phyloP scores from a whole-genome alignment of 2,329 filamentous ascomycete genomes.

The Talaromyces funiculosus region DNA sequence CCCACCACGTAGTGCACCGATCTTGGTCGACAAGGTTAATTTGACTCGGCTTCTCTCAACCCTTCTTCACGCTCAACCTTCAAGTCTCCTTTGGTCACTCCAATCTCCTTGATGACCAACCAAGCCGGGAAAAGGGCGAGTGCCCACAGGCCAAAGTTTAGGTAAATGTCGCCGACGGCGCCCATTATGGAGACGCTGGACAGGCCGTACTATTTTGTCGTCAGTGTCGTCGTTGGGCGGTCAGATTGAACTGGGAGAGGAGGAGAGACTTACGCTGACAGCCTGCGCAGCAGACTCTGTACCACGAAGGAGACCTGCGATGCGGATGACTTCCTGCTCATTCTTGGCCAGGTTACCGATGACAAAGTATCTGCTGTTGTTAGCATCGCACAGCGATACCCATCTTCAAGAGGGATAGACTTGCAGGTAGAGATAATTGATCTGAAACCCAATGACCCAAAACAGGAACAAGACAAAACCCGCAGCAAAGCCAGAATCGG shows the following conservation, averaged over 20 bases:
- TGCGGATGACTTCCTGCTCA: slow-evolving; percentile 61
- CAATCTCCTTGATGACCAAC: slow-evolving; percentile 58
- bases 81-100: slow-evolving; percentile 29
- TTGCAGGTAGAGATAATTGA: slow-evolving; percentile 67
- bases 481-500: slow-evolving; percentile 56
- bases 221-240: background rate
- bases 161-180: slow-evolving; percentile 60
- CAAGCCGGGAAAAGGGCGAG: slow-evolving; percentile 60
- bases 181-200: slow-evolving; percentile 58
- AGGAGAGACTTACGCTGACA: slow-evolving; percentile 46
- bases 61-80: slow-evolving; percentile 24
- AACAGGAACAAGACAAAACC: slow-evolving; percentile 65
- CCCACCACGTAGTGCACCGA: too few relatives aligned
- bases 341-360: slow-evolving; percentile 59
- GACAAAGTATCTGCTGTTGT: slow-evolving; percentile 56
- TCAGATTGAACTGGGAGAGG: too few relatives aligned
- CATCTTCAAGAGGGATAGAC: too few relatives aligned
- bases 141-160: slow-evolving; percentile 66
- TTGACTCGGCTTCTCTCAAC: background rate
- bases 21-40: background rate
- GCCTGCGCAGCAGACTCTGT: slow-evolving; percentile 70
- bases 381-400: too few relatives aligned
- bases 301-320: slow-evolving; percentile 61
- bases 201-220: slow-evolving; percentile 52
- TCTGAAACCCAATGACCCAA: slow-evolving; percentile 61